Base-by-base conservation (phyloP, 208 protist species). In the Wallacemonas rigidus region DNA sequence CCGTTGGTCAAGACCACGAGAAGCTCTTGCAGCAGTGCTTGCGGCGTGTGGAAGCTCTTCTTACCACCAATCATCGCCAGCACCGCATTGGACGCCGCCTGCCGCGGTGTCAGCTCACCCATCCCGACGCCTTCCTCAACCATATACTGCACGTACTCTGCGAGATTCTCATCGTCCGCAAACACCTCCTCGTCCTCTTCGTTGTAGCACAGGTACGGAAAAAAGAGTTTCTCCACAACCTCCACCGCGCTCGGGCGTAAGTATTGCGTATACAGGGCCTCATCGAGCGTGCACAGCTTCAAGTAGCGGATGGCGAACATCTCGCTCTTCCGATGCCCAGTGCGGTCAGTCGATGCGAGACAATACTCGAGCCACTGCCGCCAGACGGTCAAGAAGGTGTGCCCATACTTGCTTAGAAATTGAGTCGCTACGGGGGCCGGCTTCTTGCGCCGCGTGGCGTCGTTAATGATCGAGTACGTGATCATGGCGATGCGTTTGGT, bases 61-160 rank as follows among this genome's bases (percentile, higher is more conserved):
- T 88, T 88, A 12, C 79, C 85, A 26, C 83, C 83, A 54, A 94
- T 80, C 8, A 97, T 51, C 1, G 88, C 86, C 11, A 92, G 71
- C 55, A 97, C 91, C 0, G 88, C 74, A 76, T 94, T 93, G 9
- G 89, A 90, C 9, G 92, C 92, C 41, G 85, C 89, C 69, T 90
- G 79, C 11, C 92, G 88, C 50, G 70, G 81, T 9, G 89, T 87
- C 47, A 92, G 69, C 78, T 94, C 88, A 57, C 88, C 80, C 36
- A 81, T 83, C n/a, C 78, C 79, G 47, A 91, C 82, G 40, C 82
- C 81, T 72, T 93, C 89, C 57, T 94, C 87, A 76, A 91, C 82
- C 89, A 95, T 91, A 74, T 94, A 94, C 82, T 92, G 82, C 57
- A 86, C 83, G 80, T 89, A 94, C 50, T 93, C 88, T 1, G 84